phyloP scores from a whole-genome alignment of 352 stramenopile species.

The Globisporangium paroecandrum region DNA sequence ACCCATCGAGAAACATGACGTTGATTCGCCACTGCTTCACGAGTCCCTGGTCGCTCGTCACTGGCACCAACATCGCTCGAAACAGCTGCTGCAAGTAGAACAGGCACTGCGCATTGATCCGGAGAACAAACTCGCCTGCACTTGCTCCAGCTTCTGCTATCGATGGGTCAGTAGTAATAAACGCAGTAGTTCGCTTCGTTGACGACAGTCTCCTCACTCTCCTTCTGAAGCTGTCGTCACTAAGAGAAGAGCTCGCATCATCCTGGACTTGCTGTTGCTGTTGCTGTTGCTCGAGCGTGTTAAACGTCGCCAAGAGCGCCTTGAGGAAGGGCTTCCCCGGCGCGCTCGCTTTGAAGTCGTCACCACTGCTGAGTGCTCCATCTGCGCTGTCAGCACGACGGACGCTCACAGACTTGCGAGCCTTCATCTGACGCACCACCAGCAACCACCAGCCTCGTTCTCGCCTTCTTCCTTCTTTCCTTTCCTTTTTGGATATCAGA shows the following conservation, averaged over 20 bases:
- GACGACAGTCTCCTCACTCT: neutral
- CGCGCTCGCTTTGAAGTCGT: conserved; percentile 4
- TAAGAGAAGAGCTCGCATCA: neutral
- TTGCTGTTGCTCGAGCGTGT: conserved; percentile 12
- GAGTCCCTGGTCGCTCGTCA: conserved; percentile 13
- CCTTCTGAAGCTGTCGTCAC: conserved; percentile 2
- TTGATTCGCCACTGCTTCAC: conserved; percentile 23
- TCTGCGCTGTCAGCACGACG: neutral
- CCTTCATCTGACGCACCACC: neutral
- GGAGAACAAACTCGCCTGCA: conserved; percentile 10
- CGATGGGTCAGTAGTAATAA: neutral
- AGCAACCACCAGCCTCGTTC: neutral
- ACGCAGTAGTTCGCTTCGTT: neutral
- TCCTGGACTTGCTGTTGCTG: neutral
- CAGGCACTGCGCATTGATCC: conserved; percentile 18
- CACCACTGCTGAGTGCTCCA: neutral
- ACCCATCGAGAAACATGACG: conserved; percentile 2
- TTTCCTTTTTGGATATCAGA: neutral
- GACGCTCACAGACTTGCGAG: neutral
- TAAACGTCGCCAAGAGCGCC: conserved; percentile 11
- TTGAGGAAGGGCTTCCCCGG: conserved; percentile 20
- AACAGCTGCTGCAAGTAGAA: conserved; percentile 25
- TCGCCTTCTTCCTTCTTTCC: neutral
- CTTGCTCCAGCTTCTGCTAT: neutral
- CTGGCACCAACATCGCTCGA: conserved; percentile 17